These are phyloP conservation scores for Nannochloropsis salina DNA, from an alignment of 108 stramenopile genomes.

Conservation along the genomic window DNA sequence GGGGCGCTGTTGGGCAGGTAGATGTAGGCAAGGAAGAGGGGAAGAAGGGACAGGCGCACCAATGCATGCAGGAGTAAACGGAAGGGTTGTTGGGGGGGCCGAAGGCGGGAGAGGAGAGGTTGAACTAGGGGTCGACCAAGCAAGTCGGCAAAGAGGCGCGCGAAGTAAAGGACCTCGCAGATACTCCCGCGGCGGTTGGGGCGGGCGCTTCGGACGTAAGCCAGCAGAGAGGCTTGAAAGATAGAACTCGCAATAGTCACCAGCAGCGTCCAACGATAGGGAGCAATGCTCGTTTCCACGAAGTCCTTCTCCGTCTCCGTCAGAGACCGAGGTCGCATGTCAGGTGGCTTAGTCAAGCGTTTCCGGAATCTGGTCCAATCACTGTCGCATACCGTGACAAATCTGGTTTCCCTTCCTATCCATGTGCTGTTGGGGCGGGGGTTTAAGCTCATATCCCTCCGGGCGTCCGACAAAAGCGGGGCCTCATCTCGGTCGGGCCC, in stretches of 20 bases:
- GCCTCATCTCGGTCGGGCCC: no score
- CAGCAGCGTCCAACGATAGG: background rate
- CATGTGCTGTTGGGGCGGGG: no score
- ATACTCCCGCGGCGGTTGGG: background rate
- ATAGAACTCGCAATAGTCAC: background rate
- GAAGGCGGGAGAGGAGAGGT: background rate
- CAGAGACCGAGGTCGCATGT: background rate
- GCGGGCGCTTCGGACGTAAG: background rate
- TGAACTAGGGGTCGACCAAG: slow-evolving; percentile 21
- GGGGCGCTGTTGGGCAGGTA: background rate
- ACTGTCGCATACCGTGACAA: no score
- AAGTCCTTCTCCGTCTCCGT: background rate
- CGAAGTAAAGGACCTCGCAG: slow-evolving; percentile 23
- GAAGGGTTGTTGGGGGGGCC: background rate
- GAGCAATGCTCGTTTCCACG: background rate
- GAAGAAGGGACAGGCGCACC: background rate
- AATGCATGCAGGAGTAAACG: background rate
- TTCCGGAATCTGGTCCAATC: no score
- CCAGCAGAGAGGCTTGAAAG: background rate
- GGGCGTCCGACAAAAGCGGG: no score
- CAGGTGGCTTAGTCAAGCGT: no score
- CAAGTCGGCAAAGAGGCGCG: slow-evolving; percentile 21
- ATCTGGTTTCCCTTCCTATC: no score
- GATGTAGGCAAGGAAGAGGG: slow-evolving; percentile 25
- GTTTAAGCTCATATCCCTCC: no score